These are phyloP conservation scores for Cadophora luteo-olivacea DNA, from an alignment of 2,329 filamentous ascomycete genomes.

Conservation along the genomic window DNA sequence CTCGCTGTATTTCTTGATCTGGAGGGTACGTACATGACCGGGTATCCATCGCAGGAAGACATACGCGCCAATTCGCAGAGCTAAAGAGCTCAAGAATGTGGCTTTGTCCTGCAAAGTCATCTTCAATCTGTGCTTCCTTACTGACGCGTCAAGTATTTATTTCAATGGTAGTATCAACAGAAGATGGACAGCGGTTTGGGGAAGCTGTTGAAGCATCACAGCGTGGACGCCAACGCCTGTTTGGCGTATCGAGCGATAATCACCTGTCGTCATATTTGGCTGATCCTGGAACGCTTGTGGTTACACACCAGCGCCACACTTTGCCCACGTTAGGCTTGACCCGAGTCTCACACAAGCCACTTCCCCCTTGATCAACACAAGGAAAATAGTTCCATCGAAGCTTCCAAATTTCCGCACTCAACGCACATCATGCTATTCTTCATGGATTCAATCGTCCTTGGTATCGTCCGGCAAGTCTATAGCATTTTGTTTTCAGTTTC, in stretches of 20 bases:
- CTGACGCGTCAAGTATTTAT: constrained; percentile 3
- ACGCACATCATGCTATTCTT: too few relatives aligned
- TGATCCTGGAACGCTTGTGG: constrained; percentile 22
- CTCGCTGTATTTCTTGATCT: constrained; percentile 3
- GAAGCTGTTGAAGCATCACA: constrained; percentile 12
- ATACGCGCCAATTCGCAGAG: constrained; percentile 57
- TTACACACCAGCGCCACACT: constrained; percentile 17
- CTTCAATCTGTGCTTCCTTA: not conserved
- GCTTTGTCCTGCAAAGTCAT: constrained; percentile 40
- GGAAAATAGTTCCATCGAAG: not conserved
- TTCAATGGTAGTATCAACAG: not conserved
- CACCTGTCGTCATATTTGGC: constrained; percentile 12
- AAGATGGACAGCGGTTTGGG: not conserved
- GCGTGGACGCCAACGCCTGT: not conserved
- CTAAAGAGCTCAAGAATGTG: constrained; percentile 52
- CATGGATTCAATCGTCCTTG: too few relatives aligned
- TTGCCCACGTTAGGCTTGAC: constrained; percentile 4
- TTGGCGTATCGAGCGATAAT: not conserved
- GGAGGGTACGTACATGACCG: constrained; percentile 42
- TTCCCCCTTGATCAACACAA: not conserved
- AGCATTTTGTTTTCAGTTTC: too few relatives aligned
- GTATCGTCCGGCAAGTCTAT: too few relatives aligned
- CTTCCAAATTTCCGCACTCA: not conserved
- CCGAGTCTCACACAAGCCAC: not conserved
- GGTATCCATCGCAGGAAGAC: constrained; percentile 65